Evolutionary conservation across 2,329 filamentous ascomycete species (phyloP).

Genomic region (Akanthomyces lecanii): DNA sequence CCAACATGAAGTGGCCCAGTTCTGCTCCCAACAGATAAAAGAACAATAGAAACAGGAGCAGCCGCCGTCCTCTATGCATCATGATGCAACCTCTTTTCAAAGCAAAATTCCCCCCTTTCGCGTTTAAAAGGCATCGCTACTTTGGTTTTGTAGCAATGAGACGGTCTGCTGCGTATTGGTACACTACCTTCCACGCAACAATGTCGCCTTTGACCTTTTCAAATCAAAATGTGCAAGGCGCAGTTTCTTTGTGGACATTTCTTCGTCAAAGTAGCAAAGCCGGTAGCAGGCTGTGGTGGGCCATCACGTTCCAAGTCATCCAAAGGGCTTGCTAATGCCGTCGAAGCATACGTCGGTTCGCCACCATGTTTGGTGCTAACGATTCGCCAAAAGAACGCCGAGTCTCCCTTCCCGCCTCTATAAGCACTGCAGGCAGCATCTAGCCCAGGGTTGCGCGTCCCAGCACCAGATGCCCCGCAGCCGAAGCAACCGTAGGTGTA

Average conservation of each 20-base stretch:
- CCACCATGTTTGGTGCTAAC: background rate
- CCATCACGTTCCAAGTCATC: background rate
- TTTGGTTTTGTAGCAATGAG: background rate
- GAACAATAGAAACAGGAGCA: slow-evolving; percentile 17
- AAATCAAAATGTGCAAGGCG: slow-evolving; percentile 6
- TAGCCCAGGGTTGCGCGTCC: background rate
- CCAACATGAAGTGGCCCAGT: slow-evolving; percentile 2
- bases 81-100: background rate
- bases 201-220: background rate
- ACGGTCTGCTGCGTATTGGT: slow-evolving; percentile 7
- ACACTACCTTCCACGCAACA: slow-evolving; percentile 16
- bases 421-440: slow-evolving; percentile 1
- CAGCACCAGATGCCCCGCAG: background rate
- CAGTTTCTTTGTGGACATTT: background rate
- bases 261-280: background rate
- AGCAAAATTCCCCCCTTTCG: background rate
- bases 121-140: background rate
- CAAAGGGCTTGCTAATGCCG: background rate
- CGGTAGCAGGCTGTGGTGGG: background rate
- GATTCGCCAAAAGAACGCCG: slow-evolving; percentile 8
- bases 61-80: slow-evolving; percentile 7
- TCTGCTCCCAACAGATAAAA: slow-evolving; percentile 11
- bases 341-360: background rate
- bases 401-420: background rate
- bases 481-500: background rate